These are phyloP conservation scores for Boletellus sp. DNA, from an alignment of 1,284 basidiomycete species.

Conservation along the genomic window DNA sequence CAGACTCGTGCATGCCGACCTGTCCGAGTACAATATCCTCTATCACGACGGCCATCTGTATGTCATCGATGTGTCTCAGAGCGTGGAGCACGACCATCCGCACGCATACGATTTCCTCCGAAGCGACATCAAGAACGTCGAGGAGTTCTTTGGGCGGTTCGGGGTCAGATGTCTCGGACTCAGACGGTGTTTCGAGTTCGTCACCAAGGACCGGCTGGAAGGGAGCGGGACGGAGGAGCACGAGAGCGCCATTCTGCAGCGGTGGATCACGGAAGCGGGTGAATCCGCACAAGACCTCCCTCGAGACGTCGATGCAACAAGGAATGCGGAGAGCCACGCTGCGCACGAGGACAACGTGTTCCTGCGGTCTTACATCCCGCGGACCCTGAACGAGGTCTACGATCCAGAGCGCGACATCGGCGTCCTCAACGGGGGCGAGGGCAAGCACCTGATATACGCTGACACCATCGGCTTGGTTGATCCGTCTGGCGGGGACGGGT, in stretches of 20 bases:
- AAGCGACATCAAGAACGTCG: constrained; percentile 88
- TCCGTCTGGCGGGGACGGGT: constrained; percentile 20
- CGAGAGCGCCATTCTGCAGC: constrained; percentile 43
- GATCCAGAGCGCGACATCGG: constrained; percentile 90
- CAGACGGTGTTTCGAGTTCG: constrained; percentile 83
- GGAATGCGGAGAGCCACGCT: constrained; percentile 4
- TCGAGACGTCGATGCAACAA: constrained; percentile 8
- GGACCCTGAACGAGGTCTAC: constrained; percentile 85
- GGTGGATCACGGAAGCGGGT: constrained; percentile 48
- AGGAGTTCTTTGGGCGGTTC: constrained; percentile 84
- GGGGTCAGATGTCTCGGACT: constrained; percentile 81
- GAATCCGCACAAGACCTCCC: constrained; percentile 13
- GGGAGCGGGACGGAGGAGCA: constrained; percentile 35
- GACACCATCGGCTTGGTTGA: constrained; percentile 75
- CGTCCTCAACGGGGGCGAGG: constrained; percentile 65
- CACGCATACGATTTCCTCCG: constrained; percentile 94
- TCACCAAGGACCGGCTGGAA: constrained; percentile 58
- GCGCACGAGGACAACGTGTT: constrained; percentile 84
- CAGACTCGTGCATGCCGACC: constrained; percentile 94
- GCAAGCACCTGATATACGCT: constrained; percentile 77
- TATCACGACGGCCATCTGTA: constrained; percentile 80
- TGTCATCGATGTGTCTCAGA: constrained; percentile 98
- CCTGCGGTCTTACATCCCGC: constrained; percentile 87
- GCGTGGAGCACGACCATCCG: constrained; percentile 97
- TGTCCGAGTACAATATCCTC: constrained; percentile 98